Evolutionary conservation across 2,329 filamentous ascomycete genomes (phyloP), one percentile per base, ranked within the genome.

Genomic region (Cladosporium cucumerinum): DNA sequence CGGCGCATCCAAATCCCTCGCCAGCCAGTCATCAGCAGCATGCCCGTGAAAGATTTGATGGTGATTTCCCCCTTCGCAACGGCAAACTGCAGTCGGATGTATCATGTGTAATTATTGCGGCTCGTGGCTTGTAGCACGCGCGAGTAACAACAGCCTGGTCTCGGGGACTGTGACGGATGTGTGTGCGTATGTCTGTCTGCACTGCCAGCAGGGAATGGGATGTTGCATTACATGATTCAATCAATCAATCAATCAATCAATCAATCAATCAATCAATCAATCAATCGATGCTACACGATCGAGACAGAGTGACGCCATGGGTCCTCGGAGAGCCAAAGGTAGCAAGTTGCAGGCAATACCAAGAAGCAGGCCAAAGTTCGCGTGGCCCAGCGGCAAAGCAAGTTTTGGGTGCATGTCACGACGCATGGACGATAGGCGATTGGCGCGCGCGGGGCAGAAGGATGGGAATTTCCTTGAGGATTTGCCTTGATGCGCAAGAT

Each of bases 361-460:
- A 46, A 21, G 28, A 32, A 54, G 51, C 51, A 54, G 51, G 59
- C 46, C 12, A 51, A 12, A 61, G 23, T 51, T 61, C 25, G 58
- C 46, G 46, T 34, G 46, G 39, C 34, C 25, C 48, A 26, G 46
- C 30, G 46, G n/a, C 21, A 61, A 61, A 61, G 59, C 59, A 61
- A 61, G 59, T 61, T 61, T 61, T 34, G 59, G 51, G 26, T 61
- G 59, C 59, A 52, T 48, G 57, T 12, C 23, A 23, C 28, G 32
- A 23, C 39, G 57, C 21, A 46, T 25, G n/a, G 48, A 5, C 48
- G 59, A 39, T 34, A 5, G 11, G 32, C 59, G 59, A 61, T 61
- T 61, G 59, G 59, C 59, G 30, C 48, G 57, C 57, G 59, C 46
- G 59, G 59, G 48, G 57, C 32, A 49, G 21, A 21, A 51, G 30